Evolutionary conservation across 1,284 basidiomycete species (phyloP).

Genomic region (Xerocomus cyaneibrunnescens): DNA sequence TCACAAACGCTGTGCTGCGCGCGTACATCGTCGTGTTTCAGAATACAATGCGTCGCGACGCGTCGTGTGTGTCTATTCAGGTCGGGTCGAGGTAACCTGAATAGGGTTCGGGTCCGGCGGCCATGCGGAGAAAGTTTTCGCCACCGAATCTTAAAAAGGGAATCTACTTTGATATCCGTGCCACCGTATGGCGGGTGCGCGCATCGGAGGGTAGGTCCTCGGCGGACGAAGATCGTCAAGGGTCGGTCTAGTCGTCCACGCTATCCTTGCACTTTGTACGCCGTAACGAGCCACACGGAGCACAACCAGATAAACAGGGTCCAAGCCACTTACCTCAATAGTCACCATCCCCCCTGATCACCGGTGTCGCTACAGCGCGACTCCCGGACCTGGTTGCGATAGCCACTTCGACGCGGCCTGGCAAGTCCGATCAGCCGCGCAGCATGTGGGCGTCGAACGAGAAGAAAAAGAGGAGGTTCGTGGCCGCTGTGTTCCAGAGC

Average conservation of each 20-base stretch:
- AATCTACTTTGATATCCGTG: neutral
- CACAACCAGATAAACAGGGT: constrained; percentile 10
- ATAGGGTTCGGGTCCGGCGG: neutral
- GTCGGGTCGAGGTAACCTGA: neutral
- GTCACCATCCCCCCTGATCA: too few relatives aligned
- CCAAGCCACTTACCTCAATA: constrained; percentile 8
- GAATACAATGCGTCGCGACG: neutral
- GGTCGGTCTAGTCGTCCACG: constrained; percentile 2
- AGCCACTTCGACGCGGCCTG: neutral
- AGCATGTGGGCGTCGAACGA: neutral
- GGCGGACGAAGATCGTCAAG: constrained; percentile 6
- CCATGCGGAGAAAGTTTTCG: neutral
- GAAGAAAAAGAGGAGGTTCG: neutral
- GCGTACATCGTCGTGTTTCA: constrained; percentile 10
- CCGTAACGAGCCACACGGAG: neutral
- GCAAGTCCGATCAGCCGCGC: constrained; percentile 5
- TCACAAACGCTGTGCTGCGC: constrained; percentile 4
- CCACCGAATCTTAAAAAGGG: constrained; percentile 2
- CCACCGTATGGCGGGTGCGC: too few relatives aligned
- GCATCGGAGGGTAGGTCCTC: constrained; percentile 6
- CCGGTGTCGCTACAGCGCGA: too few relatives aligned
- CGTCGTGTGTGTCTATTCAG: neutral
- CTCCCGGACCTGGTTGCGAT: neutral
- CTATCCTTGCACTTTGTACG: too few relatives aligned
- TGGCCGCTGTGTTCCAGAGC: neutral